Evolutionary conservation across 2,329 filamentous ascomycete genomes (phyloP).

Genomic region (Cladosporium sp.): DNA sequence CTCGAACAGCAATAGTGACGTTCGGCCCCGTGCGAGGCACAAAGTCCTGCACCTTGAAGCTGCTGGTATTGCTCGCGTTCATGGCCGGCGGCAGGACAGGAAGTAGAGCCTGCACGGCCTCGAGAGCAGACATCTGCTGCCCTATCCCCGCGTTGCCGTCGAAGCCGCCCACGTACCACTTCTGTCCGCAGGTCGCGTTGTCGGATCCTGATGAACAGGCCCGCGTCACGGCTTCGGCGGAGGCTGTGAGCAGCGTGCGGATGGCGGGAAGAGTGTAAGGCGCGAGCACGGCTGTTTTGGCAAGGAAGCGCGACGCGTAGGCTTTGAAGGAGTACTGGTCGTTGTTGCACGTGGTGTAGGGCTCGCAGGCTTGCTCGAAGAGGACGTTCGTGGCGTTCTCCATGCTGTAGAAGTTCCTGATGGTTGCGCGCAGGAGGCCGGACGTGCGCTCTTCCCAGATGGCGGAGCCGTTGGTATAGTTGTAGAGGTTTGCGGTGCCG

Average conservation of each 20-base stretch:
- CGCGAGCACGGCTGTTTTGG: constrained; percentile 38
- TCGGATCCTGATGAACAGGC: constrained; percentile 38
- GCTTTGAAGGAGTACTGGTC: constrained; percentile 74
- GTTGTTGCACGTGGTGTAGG: constrained; percentile 53
- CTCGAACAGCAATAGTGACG: constrained; percentile 16
- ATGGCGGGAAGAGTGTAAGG: constrained; percentile 37
- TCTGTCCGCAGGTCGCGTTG: constrained; percentile 38
- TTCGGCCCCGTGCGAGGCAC: constrained; percentile 14
- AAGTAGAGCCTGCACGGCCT: constrained; percentile 40
- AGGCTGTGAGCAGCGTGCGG: constrained; percentile 33
- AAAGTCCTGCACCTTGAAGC: neutral
- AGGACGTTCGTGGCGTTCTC: constrained; percentile 49
- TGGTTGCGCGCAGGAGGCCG: constrained; percentile 51
- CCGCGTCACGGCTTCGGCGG: constrained; percentile 38
- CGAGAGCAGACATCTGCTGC: constrained; percentile 40
- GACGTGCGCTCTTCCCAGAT: constrained; percentile 54
- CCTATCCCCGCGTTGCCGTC: constrained; percentile 39
- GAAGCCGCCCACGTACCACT: constrained; percentile 39
- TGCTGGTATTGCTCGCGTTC: neutral
- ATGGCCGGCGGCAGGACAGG: constrained; percentile 13
- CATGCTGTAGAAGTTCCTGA: constrained; percentile 49
- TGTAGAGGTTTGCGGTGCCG: constrained; percentile 53
- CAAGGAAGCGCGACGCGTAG: constrained; percentile 61
- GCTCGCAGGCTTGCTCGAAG: constrained; percentile 63
- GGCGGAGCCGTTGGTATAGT: constrained; percentile 38